A percentile compares a stretch with the other conserved stretches of the same genome.
Conservation (phyloP, 306 rosid genomes). For the Casuarina glauca region DNA sequence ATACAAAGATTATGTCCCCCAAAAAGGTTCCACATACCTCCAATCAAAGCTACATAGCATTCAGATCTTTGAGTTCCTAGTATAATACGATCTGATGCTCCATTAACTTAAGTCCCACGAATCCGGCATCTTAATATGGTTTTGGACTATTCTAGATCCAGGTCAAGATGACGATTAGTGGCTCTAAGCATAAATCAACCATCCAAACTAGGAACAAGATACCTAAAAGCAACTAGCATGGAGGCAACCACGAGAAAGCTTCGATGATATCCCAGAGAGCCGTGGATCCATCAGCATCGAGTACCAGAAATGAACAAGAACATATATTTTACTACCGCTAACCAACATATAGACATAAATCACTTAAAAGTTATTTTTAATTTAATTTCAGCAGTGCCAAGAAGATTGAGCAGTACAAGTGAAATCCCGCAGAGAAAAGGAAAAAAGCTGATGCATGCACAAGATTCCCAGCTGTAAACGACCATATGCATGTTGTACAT, state of each 20-base stretch:
- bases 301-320: neutral
- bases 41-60: neutral
- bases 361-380: slow-evolving; percentile 18
- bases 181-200: too few relatives aligned
- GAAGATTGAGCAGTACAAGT: slow-evolving; percentile 37
- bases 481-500: slow-evolving; percentile 30
- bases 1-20: slow-evolving; percentile 5
- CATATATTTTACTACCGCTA: neutral
- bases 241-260: neutral
- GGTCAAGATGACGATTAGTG: neutral
- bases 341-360: slow-evolving; percentile 16
- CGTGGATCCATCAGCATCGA: neutral
- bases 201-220: too few relatives aligned
- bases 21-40: neutral
- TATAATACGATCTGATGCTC: neutral
- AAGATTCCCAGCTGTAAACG: slow-evolving; percentile 30
- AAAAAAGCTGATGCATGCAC: slow-evolving; percentile 31
- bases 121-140: too few relatives aligned
- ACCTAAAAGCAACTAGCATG: neutral
- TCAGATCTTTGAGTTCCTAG: neutral
- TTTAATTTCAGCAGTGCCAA: slow-evolving; percentile 36
- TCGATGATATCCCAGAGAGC: neutral
- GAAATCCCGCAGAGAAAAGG: slow-evolving; percentile 20
- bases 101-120: neutral
- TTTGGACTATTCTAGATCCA: too few relatives aligned